Base-by-base conservation (phyloP, 1,139 yeast genomes). In the Lodderomyces elongisporus region DNA sequence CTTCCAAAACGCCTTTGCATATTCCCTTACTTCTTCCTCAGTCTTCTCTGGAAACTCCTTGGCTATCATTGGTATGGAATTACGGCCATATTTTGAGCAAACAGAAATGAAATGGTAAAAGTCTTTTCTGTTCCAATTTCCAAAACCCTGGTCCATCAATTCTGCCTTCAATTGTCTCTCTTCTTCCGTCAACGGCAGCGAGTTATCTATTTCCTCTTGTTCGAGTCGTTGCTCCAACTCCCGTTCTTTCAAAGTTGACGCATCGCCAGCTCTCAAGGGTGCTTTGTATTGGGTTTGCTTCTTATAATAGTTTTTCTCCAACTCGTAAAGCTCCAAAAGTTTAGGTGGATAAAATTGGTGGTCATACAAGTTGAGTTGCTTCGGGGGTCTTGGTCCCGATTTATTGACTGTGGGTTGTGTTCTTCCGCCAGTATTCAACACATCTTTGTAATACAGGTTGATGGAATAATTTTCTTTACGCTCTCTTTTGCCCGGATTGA, bases 361-460 rank as follows among this genome's bases (percentile, higher is more conserved):
- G 48, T 82, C 88, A 47, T 75, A 79, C 32, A 82, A 62, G 34
- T 72, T 78, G 36, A 81, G 66, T 48, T 79, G 85, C 42, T 78
- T 78, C 23, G 89, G 89, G 40, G 81, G 78, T 46, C 65, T 70
- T 13, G 82, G 81, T 0, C 77, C 78, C 15, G 66, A 59, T 35
- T 57, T 61, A 12, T 54, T 51, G n/a, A 36, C 33, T 3, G 46
- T 36, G 18, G 48, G 44, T 9, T 41, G 50, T 1, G 70, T 46
- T 46, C 81, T 62, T 26, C 78, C 74, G 10, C 87, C 85, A 4
- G 85, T 74, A 46, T 79, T 77, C 43, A 83, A 61, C 6, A 81
- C 89, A 56, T 80, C 91, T 52, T 83, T 77, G 56, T 83, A 83
- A 52, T 83, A 83, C 63, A 77, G 79, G 53, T 83, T 93, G 44